These are phyloP conservation scores for Priceomyces melissophilus DNA, from an alignment of 805 yeast genomes.

Conservation along the genomic window DNA sequence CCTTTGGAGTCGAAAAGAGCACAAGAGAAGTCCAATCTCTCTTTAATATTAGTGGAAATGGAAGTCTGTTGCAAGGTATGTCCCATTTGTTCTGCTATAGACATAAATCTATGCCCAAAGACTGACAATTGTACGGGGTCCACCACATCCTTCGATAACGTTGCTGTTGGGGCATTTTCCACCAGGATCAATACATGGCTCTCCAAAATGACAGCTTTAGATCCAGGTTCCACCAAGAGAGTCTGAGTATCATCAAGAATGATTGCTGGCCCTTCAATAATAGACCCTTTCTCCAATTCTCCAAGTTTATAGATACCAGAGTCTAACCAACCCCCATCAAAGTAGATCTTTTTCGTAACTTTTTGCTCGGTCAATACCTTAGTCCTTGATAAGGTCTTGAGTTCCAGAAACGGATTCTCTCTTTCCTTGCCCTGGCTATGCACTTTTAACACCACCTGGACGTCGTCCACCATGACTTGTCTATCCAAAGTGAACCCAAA, in stretches of 20 bases:
- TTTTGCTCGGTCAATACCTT: conserved; percentile 1
- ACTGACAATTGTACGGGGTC: conserved; percentile 40
- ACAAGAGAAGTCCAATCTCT: conserved; percentile 44
- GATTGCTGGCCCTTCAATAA: conserved; percentile 19
- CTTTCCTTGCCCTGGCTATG: conserved; percentile 44
- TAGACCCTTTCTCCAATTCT: conserved; percentile 18
- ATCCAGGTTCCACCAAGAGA: conserved; percentile 28
- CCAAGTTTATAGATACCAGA: conserved; percentile 21
- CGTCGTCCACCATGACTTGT: conserved; percentile 34
- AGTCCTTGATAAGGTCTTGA: conserved; percentile 15
- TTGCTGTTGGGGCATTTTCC: conserved; percentile 18
- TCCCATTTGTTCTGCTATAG: conserved; percentile 43
- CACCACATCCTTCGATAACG: conserved; percentile 23
- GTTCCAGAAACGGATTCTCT: conserved; percentile 51
- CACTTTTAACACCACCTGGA: conserved; percentile 55
- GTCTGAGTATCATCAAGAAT: conserved; percentile 32
- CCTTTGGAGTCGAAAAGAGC: conserved; percentile 41
- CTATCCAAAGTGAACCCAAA: conserved; percentile 37
- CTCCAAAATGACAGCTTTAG: conserved; percentile 25
- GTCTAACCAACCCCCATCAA: conserved; percentile 31
- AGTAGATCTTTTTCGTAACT: conserved; percentile 18
- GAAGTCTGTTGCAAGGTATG: conserved; percentile 43
- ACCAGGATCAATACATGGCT: conserved; percentile 31
- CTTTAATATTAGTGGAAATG: conserved; percentile 44
- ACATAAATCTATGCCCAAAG: conserved; percentile 41